A percentile compares a stretch with the other conserved stretches of the same genome.
Conservation (phyloP, 306 rosid species). For the Vigna hirtella region DNA sequence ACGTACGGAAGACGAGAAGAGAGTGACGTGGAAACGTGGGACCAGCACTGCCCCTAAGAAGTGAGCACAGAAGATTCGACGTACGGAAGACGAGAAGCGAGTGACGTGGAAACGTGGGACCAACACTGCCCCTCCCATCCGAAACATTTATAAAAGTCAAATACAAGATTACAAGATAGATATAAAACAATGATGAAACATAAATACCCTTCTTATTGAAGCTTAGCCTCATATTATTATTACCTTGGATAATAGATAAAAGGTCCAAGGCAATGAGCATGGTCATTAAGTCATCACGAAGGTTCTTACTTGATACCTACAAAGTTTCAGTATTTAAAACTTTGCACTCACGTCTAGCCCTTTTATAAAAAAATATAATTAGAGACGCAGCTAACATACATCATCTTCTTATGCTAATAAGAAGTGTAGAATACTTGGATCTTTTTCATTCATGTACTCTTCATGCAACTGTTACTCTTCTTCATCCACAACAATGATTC, state of each 20-base stretch:
- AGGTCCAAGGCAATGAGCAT: constrained; percentile 99
- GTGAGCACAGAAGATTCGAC: no score
- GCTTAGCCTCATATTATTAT: constrained; percentile 38
- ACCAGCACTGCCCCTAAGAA: no score
- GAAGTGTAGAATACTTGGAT: constrained; percentile 96
- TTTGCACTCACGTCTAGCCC: constrained; percentile 26
- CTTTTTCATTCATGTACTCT: constrained; percentile 94
- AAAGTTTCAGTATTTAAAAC: constrained; percentile 42
- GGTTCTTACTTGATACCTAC: constrained; percentile 98
- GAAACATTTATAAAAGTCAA: constrained; percentile 28
- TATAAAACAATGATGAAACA: constrained; percentile 27
- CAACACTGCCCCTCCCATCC: no score
- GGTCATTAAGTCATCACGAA: constrained; percentile 98
- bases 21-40: no score
- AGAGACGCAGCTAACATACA: constrained; percentile 53
- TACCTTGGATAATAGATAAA: constrained; percentile 89
- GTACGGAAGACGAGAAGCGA: no score
- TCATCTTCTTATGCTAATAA: constrained; percentile 98
- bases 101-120: no score
- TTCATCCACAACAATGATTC: constrained; percentile 69
- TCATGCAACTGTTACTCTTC: constrained; percentile 96
- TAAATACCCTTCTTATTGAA: constrained; percentile 31
- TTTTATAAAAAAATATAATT: constrained; percentile 31
- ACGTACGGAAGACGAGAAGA: no score
- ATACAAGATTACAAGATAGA: not conserved